Evolutionary conservation across 2,329 filamentous ascomycete species (phyloP).

Genomic region (Stemphylium lycopersici): DNA sequence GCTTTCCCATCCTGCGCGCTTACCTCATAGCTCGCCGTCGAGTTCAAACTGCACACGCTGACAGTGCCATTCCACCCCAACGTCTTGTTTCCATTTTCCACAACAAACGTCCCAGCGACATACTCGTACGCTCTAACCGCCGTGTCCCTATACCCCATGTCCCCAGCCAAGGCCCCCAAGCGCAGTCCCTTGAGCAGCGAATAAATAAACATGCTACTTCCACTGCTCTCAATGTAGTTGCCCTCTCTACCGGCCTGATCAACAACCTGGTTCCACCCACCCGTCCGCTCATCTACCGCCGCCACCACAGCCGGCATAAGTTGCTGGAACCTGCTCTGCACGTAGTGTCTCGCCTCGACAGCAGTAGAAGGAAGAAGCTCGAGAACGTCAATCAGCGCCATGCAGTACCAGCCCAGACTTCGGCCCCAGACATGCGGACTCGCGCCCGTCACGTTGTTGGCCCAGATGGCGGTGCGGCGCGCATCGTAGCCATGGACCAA

Average conservation of each 20-base stretch:
- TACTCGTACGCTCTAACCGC: conserved; percentile 50
- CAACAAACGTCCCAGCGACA: conserved; percentile 27
- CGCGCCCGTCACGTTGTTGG: conserved; percentile 57
- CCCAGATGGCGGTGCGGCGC: conserved; percentile 58
- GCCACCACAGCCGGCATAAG: conserved; percentile 44
- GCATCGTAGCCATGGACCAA: conserved; percentile 64
- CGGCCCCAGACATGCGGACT: conserved; percentile 62
- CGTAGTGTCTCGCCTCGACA: neutral
- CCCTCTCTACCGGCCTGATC: conserved; percentile 54
- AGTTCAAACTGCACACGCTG: conserved; percentile 33
- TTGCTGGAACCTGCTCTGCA: conserved; percentile 4
- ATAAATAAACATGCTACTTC: conserved; percentile 63
- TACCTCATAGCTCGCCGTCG: conserved; percentile 32
- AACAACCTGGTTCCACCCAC: conserved; percentile 66
- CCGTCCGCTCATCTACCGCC: conserved; percentile 35
- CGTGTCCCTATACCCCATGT: conserved; percentile 7
- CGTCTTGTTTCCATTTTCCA: conserved; percentile 24
- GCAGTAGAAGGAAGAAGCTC: conserved; percentile 43
- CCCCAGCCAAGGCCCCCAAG: conserved; percentile 38
- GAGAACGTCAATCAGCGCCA: conserved; percentile 58
- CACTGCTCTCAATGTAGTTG: conserved; percentile 68
- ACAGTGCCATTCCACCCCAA: conserved; percentile 44
- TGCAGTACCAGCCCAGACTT: conserved; percentile 61
- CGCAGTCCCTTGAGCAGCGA: conserved; percentile 57
- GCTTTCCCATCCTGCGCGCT: neutral